Evolutionary conservation across 2,329 filamentous ascomycete species (phyloP).

Genomic region (Diaporthe citri): DNA sequence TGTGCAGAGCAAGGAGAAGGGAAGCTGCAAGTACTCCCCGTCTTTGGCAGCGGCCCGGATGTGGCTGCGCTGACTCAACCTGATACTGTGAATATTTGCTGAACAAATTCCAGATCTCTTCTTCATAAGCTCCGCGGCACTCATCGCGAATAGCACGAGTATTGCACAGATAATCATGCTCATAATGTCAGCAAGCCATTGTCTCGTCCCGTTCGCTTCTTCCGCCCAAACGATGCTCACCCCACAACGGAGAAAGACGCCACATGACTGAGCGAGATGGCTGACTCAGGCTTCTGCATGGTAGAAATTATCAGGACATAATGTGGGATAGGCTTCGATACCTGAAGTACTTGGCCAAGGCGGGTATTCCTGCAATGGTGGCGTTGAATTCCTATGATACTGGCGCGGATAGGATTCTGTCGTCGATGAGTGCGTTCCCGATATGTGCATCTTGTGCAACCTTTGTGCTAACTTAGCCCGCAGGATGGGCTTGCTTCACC

Average conservation of each 20-base stretch:
- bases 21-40: slow-evolving; percentile 33
- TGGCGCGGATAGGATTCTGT: slow-evolving; percentile 25
- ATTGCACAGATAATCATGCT: slow-evolving; percentile 33
- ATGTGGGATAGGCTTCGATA: slow-evolving; percentile 30
- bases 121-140: slow-evolving; percentile 9
- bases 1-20: slow-evolving; percentile 37
- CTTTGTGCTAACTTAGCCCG: not conserved
- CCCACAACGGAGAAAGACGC: not conserved
- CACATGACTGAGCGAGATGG: not conserved
- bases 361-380: slow-evolving; percentile 15
- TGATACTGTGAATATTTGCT: not conserved
- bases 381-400: slow-evolving; percentile 9
- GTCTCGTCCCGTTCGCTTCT: not conserved
- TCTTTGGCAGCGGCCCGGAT: not conserved
- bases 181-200: slow-evolving; percentile 25
- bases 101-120: slow-evolving; percentile 32
- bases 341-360: not conserved
- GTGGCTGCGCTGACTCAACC: not conserved
- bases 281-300: not conserved
- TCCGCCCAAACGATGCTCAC: not conserved
- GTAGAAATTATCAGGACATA: slow-evolving; percentile 38
- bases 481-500: slow-evolving; percentile 37
- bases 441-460: too few species aligned
- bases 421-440: slow-evolving; percentile 32
- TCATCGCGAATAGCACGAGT: slow-evolving; percentile 34